phyloP scores from a whole-genome alignment of 306 rosid genomes.

The Lotus japonicus region DNA sequence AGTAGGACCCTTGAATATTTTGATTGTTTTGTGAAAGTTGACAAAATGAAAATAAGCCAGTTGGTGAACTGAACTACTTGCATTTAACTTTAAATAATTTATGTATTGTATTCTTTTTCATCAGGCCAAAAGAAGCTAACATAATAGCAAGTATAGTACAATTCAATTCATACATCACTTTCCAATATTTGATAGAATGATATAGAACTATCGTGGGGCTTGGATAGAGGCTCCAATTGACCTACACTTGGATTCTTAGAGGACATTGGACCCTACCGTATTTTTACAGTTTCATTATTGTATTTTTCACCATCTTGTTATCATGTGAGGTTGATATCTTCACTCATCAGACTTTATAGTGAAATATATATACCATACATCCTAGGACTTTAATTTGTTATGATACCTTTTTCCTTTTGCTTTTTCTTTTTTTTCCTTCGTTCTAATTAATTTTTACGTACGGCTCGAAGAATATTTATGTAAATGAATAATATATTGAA shows the following conservation, averaged over 20 bases:
- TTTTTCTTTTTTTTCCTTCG: too few relatives aligned
- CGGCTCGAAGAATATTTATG: too few relatives aligned
- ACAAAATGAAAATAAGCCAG: neutral
- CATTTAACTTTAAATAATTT: neutral
- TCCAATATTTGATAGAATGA: neutral
- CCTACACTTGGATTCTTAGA: constrained; percentile 7
- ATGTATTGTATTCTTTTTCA: neutral
- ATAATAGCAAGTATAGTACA: neutral
- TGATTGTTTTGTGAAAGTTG: neutral
- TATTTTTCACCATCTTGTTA: neutral
- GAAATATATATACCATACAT: too few relatives aligned
- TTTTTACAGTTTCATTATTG: neutral
- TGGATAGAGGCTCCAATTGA: neutral
- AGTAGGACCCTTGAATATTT: neutral
- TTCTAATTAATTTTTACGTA: too few relatives aligned
- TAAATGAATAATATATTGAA: too few relatives aligned
- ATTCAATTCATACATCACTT: constrained; percentile 1
- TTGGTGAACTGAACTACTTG: neutral
- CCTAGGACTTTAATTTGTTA: too few relatives aligned
- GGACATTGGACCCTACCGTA: neutral
- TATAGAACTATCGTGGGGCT: neutral
- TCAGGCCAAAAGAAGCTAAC: neutral
- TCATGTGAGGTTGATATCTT: neutral
- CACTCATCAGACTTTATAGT: too few relatives aligned
- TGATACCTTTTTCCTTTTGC: too few relatives aligned